A percentile compares a stretch with the other conserved stretches of the same genome.
Evolutionary conservation across 495 filamentous ascomycete species (phyloP).

Genomic region (Cryomyces minteri): DNA sequence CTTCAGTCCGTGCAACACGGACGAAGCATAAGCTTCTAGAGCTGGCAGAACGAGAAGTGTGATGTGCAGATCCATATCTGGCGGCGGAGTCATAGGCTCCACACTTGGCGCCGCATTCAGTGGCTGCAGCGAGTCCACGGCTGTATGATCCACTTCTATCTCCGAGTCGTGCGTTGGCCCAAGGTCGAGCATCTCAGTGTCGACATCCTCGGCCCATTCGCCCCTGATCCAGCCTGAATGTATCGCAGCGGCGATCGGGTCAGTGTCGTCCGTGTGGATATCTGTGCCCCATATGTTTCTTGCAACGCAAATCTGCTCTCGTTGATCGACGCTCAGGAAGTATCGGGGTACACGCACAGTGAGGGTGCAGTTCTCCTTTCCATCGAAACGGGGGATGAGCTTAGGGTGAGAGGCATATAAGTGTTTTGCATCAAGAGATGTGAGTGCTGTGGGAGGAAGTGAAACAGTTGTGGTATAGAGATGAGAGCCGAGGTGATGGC

Average conservation of each 20-base stretch:
- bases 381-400: conserved; percentile 61
- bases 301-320: conserved; percentile 64
- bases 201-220: conserved; percentile 63
- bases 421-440: conserved; percentile 30
- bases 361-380: conserved; percentile 76
- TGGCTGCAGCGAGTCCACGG: conserved; percentile 13
- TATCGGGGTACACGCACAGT: conserved; percentile 70
- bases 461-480: conserved; percentile 33
- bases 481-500: conserved; percentile 65
- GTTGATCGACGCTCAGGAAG: conserved; percentile 44
- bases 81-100: conserved; percentile 32
- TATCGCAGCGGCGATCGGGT: conserved; percentile 81
- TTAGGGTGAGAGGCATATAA: conserved; percentile 53
- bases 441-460: conserved; percentile 23
- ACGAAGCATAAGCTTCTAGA: conserved; percentile 55
- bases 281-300: conserved; percentile 82
- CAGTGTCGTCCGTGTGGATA: conserved; percentile 90
- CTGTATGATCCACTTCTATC: conserved; percentile 13
- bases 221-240: conserved; percentile 86
- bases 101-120: conserved; percentile 25
- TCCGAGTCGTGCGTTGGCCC: conserved; percentile 8
- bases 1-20: conserved; percentile 57
- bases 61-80: conserved; percentile 63
- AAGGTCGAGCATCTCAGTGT: conserved; percentile 47
- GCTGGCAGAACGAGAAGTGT: conserved; percentile 65